Evolutionary conservation across 768 basidiomycete species (phyloP).

Genomic region (Tricholoma furcatifolium): DNA sequence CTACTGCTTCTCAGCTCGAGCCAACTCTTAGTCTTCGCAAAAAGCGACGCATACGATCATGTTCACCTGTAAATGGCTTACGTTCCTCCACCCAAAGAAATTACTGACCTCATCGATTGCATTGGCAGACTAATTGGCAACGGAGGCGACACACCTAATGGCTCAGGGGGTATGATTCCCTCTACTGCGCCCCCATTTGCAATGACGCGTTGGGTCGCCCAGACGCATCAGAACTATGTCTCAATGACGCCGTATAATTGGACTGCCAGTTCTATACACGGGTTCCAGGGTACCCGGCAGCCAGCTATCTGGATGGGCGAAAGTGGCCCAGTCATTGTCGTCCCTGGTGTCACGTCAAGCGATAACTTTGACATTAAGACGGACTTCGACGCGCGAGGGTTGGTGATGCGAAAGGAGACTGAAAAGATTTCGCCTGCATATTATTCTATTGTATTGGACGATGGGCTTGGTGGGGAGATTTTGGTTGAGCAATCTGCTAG

Average conservation of each 20-base stretch:
- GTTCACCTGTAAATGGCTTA: no score
- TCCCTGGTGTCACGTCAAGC: constrained; percentile 46
- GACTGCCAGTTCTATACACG: constrained; percentile 55
- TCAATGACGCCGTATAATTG: constrained; percentile 72
- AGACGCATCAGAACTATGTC: constrained; percentile 75
- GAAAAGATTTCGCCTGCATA: constrained; percentile 55
- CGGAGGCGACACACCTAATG: constrained; percentile 67
- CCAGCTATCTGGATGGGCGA: constrained; percentile 92
- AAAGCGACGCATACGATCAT: no score
- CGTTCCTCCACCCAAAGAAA: no score
- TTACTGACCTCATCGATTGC: no score
- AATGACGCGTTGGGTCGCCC: constrained; percentile 86
- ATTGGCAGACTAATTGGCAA: constrained; percentile 59
- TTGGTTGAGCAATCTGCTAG: constrained; percentile 62
- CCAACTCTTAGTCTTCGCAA: no score
- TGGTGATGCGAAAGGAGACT: constrained; percentile 47
- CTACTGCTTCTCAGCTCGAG: no score
- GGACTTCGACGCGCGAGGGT: constrained; percentile 58
- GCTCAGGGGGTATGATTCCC: constrained; percentile 77
- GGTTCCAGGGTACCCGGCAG: constrained; percentile 79
- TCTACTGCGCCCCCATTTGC: constrained; percentile 76
- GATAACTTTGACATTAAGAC: constrained; percentile 38
- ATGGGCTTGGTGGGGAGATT: constrained; percentile 49
- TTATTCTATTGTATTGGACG: constrained; percentile 58
- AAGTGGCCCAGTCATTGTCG: constrained; percentile 60